These are phyloP conservation scores for Silene latifolia DNA, from an alignment of 148 eudicot genomes.

Conservation along the genomic window DNA sequence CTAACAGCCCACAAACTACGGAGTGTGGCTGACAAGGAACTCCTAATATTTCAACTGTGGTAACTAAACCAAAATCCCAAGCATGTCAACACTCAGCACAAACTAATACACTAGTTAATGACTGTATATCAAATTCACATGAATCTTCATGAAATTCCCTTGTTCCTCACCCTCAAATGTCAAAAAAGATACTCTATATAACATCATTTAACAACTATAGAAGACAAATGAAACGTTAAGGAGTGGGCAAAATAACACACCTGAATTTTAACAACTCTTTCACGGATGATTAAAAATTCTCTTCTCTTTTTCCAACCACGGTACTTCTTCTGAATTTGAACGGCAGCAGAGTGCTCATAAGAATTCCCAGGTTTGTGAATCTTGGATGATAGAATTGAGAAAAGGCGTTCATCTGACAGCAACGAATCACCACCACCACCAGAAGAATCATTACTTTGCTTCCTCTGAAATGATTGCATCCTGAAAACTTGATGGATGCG, in stretches of 20 bases:
- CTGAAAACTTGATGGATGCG: slow-evolving; percentile 83
- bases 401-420: slow-evolving; percentile 46
- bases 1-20: neutral
- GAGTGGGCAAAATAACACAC: slow-evolving; percentile 25
- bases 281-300: slow-evolving; percentile 57
- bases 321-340: slow-evolving; percentile 67
- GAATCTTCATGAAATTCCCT: neutral
- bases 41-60: neutral
- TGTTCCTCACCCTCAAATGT: slow-evolving; percentile 11
- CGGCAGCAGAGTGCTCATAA: slow-evolving; percentile 66
- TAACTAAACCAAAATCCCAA: slow-evolving; percentile 6
- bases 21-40: slow-evolving; percentile 4
- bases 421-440: slow-evolving; percentile 35
- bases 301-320: slow-evolving; percentile 75
- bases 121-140: neutral
- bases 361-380: slow-evolving; percentile 38
- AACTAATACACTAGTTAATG: neutral
- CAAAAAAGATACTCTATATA: neutral
- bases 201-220: neutral
- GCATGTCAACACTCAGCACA: neutral
- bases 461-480: slow-evolving; percentile 74
- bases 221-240: neutral
- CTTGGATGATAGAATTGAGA: slow-evolving; percentile 52
- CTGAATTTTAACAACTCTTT: slow-evolving; percentile 78
- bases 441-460: slow-evolving; percentile 45